These are phyloP conservation scores for Calonectria honghensis DNA, from an alignment of 2,329 filamentous ascomycete species.

Conservation along the genomic window DNA sequence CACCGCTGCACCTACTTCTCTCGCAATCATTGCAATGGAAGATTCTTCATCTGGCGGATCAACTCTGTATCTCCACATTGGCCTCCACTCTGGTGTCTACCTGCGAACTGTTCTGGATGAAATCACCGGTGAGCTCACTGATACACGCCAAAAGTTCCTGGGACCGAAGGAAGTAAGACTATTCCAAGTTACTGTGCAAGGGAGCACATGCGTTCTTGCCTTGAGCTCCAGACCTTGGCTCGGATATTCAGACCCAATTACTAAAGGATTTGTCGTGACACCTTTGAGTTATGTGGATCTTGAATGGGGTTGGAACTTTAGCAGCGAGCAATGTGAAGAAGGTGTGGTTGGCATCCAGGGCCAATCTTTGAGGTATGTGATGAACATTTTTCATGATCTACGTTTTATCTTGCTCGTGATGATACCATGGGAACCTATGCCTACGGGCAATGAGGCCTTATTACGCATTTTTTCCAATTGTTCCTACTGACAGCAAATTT, in stretches of 20 bases:
- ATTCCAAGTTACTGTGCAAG: slow-evolving; percentile 92
- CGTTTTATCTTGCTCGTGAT: slow-evolving; percentile 75
- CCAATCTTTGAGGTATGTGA: slow-evolving; percentile 86
- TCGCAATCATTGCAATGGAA: slow-evolving; percentile 96
- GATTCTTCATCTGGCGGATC: slow-evolving; percentile 93
- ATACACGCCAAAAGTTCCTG: slow-evolving; percentile 95
- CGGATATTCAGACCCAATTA: slow-evolving; percentile 91
- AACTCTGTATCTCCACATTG: slow-evolving; percentile 96
- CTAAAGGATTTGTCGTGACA: slow-evolving; percentile 92
- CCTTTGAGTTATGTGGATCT: slow-evolving; percentile 91
- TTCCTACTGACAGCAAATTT: slow-evolving; percentile 87
- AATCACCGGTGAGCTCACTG: slow-evolving; percentile 94
- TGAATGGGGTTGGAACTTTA: slow-evolving; percentile 97
- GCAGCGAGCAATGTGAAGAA: slow-evolving; percentile 93
- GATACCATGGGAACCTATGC: slow-evolving; percentile 74
- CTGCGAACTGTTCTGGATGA: slow-evolving; percentile 96
- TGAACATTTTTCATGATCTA: slow-evolving; percentile 57
- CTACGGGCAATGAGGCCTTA: slow-evolving; percentile 72
- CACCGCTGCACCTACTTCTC: slow-evolving; percentile 89
- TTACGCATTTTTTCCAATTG: slow-evolving; percentile 85
- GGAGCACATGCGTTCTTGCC: slow-evolving; percentile 89
- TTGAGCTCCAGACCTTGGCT: slow-evolving; percentile 97
- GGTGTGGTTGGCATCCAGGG: slow-evolving; percentile 96
- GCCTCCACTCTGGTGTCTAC: slow-evolving; percentile 95
- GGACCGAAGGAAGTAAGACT: slow-evolving; percentile 93